Evolutionary conservation across 768 basidiomycete species (phyloP).

Genomic region (Tricholoma furcatifolium): DNA sequence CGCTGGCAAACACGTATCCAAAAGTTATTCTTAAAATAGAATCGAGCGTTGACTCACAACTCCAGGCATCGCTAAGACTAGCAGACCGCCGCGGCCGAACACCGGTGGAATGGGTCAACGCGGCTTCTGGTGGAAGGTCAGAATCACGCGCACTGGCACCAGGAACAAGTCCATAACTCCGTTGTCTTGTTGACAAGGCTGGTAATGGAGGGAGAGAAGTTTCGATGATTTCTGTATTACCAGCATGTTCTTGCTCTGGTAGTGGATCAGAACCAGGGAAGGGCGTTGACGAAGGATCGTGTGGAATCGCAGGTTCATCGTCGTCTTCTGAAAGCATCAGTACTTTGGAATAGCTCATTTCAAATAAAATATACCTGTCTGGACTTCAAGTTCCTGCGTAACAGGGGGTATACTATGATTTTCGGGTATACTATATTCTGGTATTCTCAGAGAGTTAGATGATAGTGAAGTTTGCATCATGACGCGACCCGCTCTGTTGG

Average conservation of each 20-base stretch:
- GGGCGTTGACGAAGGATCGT: conserved; percentile 17
- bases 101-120: conserved; percentile 38
- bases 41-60: conserved; percentile 25
- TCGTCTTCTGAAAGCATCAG: conserved; percentile 19
- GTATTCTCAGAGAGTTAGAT: conserved; percentile 6
- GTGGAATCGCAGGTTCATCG: conserved; percentile 13
- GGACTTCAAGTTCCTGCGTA: conserved; percentile 33
- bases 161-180: conserved; percentile 28
- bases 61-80: conserved; percentile 67
- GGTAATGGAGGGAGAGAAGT: conserved; percentile 24
- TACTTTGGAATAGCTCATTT: background rate
- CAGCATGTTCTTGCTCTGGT: conserved; percentile 19
- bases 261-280: conserved; percentile 17
- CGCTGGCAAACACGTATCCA: conserved; percentile 18
- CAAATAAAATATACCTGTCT: conserved; percentile 30
- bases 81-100: conserved; percentile 74
- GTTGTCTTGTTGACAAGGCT: conserved; percentile 19
- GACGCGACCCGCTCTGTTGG: conserved; percentile 48
- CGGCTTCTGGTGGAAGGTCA: conserved; percentile 16
- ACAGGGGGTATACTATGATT: conserved; percentile 37
- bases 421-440: conserved; percentile 17
- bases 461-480: conserved; percentile 37
- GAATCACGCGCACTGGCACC: conserved; percentile 17
- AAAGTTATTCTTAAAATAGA: conserved; percentile 11
- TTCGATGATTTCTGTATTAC: conserved; percentile 33